These are phyloP conservation scores for Hirsutella rhossiliensis DNA, from an alignment of 2,329 filamentous ascomycete species.

Conservation along the genomic window DNA sequence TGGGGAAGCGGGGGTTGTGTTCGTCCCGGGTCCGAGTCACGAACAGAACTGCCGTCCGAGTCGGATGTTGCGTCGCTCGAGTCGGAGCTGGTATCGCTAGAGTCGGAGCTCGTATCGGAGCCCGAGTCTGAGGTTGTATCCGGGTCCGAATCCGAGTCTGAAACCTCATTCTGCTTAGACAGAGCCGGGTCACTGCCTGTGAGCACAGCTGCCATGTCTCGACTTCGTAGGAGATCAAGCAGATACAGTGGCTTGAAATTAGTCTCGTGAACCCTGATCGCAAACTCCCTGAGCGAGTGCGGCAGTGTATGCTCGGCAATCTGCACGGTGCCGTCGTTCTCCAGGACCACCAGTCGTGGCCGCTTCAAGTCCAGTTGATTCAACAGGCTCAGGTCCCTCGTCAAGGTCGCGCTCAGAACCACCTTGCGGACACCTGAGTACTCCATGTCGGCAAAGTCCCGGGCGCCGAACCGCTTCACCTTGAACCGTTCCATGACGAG, in stretches of 20 bases:
- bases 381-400: slow-evolving; percentile 69
- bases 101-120: slow-evolving; percentile 11
- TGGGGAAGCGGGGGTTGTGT: slow-evolving; percentile 17
- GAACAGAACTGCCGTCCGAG: slow-evolving; percentile 10
- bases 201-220: slow-evolving; percentile 27
- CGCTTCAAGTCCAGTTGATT: slow-evolving; percentile 59
- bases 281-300: slow-evolving; percentile 47
- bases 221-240: slow-evolving; percentile 57
- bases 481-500: slow-evolving; percentile 54
- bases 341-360: slow-evolving; percentile 66
- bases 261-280: slow-evolving; percentile 55
- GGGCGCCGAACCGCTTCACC: slow-evolving; percentile 32
- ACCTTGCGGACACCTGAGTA: slow-evolving; percentile 59
- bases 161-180: not conserved
- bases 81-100: slow-evolving; percentile 10
- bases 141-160: slow-evolving; percentile 7
- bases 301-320: slow-evolving; percentile 46
- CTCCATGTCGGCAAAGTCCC: slow-evolving; percentile 41
- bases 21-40: not conserved
- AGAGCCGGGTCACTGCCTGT: not conserved
- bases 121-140: slow-evolving; percentile 1
- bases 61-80: slow-evolving; percentile 17
- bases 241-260: slow-evolving; percentile 74
- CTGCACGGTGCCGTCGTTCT: slow-evolving; percentile 36
- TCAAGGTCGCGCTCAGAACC: slow-evolving; percentile 86